Base-by-base conservation (phyloP, 2,329 filamentous ascomycete species). In the Ramularia endophylla region DNA sequence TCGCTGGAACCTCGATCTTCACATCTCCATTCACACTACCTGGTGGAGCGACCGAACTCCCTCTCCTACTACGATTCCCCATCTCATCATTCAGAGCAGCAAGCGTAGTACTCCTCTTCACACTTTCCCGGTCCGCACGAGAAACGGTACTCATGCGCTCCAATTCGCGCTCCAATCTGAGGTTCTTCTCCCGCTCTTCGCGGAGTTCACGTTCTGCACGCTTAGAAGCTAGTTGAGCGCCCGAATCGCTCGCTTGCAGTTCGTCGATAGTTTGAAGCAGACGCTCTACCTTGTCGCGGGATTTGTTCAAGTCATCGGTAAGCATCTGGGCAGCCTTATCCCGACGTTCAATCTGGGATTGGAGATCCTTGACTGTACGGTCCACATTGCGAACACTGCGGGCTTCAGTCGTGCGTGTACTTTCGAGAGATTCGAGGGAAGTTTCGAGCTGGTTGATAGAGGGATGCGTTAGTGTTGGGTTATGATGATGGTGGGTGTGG, bases 201-300 rank as follows among this genome's bases (percentile, higher is more conserved):
- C 87, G 78, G 12, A 95, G 74, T 58, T 97, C 90, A 31, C 90
- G 80, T 64, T 98, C 90, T 12, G 87, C 87, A 31, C 90, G 81
- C 42, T 90, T 84, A 18, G 86, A 83, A 18, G 81, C 75, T 30
- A 97, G 75, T 63, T 95, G 87, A 34, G 81, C 83, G 8, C 80
- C 73, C 16, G 85, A 88, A 65, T 97, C 90, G 11, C 81, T 85
- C 11, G 85, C 81, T 63, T 98, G 90, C 25, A 98, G 78, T 61
- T 97, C 90, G 60, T 97, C 90, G 54, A 98, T 95, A 1, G 87
- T 87, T 59, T 81, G 76, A 37, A 98, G 81, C 4, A 97, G 80
- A 60, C 88, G 87, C 51, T 92, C 87, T 47, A 88, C 79, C 71
- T 92, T 94, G 67, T 97, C 90, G 47, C 90, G 85, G 58, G 87